Evolutionary conservation across 2,329 filamentous ascomycete species (phyloP).

Genomic region (Penicillium sp.): DNA sequence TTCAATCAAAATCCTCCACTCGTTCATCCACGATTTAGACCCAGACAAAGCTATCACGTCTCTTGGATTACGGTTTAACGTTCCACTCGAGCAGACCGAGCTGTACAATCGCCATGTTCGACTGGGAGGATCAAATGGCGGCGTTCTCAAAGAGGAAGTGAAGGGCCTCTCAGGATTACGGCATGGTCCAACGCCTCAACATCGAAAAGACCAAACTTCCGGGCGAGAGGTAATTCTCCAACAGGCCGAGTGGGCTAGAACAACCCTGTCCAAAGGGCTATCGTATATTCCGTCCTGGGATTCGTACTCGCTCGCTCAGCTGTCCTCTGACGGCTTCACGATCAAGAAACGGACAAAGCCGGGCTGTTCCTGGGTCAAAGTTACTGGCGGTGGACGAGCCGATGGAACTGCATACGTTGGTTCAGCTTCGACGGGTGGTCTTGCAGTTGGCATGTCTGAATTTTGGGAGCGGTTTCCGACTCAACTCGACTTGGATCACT

Average conservation of each 20-base stretch:
- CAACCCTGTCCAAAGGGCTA: slow-evolving; percentile 47
- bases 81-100: slow-evolving; percentile 56
- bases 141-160: slow-evolving; percentile 59
- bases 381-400: slow-evolving; percentile 58
- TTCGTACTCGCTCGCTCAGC: slow-evolving; percentile 59
- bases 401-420: slow-evolving; percentile 62
- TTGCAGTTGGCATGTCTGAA: slow-evolving; percentile 60
- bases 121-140: slow-evolving; percentile 57
- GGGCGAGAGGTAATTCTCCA: slow-evolving; percentile 49
- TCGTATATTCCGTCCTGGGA: slow-evolving; percentile 62
- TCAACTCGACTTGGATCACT: slow-evolving; percentile 57
- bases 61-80: slow-evolving; percentile 54
- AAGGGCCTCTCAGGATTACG: slow-evolving; percentile 62
- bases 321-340: slow-evolving; percentile 62
- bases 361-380: slow-evolving; percentile 60
- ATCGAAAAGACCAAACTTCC: slow-evolving; percentile 54
- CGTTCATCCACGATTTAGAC: slow-evolving; percentile 18
- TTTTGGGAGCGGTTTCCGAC: slow-evolving; percentile 67
- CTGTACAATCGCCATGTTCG: slow-evolving; percentile 62
- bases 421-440: slow-evolving; percentile 57
- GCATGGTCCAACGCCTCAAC: slow-evolving; percentile 53
- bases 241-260: slow-evolving; percentile 47
- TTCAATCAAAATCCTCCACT: slow-evolving; percentile 14
- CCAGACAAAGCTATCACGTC: slow-evolving; percentile 11
- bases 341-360: slow-evolving; percentile 62